phyloP scores from a whole-genome alignment of 106 monocot genomes.

The Apostasia ramifera region DNA sequence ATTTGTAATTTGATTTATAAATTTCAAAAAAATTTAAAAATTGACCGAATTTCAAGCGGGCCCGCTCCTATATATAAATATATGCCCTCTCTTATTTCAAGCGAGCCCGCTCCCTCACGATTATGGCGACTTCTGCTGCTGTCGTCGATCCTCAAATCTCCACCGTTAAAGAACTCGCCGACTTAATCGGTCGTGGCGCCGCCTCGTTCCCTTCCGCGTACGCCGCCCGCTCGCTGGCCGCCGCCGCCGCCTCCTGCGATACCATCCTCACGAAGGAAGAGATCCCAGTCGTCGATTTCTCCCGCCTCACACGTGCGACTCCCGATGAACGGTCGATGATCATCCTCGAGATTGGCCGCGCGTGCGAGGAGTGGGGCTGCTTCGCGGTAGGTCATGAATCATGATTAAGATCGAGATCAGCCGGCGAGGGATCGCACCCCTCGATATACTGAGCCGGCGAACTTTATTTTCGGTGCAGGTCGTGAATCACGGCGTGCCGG shows the following conservation, averaged over 20 bases:
- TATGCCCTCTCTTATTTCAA: too few species aligned
- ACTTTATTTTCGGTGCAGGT: conserved; percentile 9
- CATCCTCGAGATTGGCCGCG: conserved; percentile 33
- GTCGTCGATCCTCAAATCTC: neutral
- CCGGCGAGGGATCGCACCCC: neutral
- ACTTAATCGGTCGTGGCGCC: too few species aligned
- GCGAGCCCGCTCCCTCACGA: neutral
- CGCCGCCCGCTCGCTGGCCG: neutral
- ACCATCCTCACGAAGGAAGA: conserved; percentile 1
- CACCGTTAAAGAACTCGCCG: conserved; percentile 5
- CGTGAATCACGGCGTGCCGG: conserved; percentile 38
- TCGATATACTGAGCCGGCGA: neutral
- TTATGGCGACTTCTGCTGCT: neutral
- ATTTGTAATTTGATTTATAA: too few species aligned
- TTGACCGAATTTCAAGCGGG: too few species aligned
- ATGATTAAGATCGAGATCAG: too few species aligned
- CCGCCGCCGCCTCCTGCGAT: neutral
- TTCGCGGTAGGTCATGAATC: conserved; percentile 35
- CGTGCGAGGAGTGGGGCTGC: conserved; percentile 79
- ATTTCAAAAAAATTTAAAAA: too few species aligned
- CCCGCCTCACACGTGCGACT: conserved; percentile 22
- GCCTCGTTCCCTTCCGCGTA: neutral
- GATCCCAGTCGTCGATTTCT: conserved; percentile 63
- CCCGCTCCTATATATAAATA: too few species aligned
- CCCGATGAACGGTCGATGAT: conserved; percentile 20